Evolutionary conservation across 495 filamentous ascomycete species (phyloP), one percentile per base, ranked within the genome.

Genomic region (Chaetomium fimeti): DNA sequence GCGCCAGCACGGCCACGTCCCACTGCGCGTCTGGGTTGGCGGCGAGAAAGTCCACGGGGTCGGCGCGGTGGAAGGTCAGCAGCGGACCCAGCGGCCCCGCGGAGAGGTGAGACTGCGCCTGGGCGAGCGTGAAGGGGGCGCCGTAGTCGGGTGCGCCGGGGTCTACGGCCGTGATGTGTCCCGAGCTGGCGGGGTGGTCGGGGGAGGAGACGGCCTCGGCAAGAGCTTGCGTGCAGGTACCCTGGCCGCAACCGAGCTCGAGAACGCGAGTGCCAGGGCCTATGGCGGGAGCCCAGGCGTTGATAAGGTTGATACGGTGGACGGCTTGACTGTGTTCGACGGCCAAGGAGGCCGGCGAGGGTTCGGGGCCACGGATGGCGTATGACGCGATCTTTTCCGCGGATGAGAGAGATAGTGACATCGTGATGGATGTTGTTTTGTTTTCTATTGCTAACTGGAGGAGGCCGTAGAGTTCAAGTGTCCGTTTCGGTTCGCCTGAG

Each of bases 241-340:
- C 83, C 62, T 85, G 83, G 20, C 83, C 83, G 71, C 83, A 84
- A 54, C 82, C 83, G 32, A 86, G 65, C 68, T 85, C 83, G 6
- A 86, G 76, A 38, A 84, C 68, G 40, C 75, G 78, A 18, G 72
- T 70, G 49, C 71, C 80, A 0, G 76, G 67, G 2, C 42, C 28
- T 62, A 81, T 76, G 60, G 57, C 24, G 9, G 63, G 57, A 42
- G 58, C 58, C 75, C 75, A 83, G 64, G 66, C 63, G 49, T 74
- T 65, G 43, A 82, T 62, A 54, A 83, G 71, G 25, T 63, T 51
- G 27, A 80, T 68, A 38, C 81, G 79, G 71, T 83, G 81, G 15
- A 55, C 28, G n/a, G 77, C 77, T 72, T 83, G 80, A 59, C 73
- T 68, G 64, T 71, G 54, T 60, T 80, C 76, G 64, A 75, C 73